Base-by-base conservation (phyloP, 2,329 filamentous ascomycete species). In the Fusarium globosum region DNA sequence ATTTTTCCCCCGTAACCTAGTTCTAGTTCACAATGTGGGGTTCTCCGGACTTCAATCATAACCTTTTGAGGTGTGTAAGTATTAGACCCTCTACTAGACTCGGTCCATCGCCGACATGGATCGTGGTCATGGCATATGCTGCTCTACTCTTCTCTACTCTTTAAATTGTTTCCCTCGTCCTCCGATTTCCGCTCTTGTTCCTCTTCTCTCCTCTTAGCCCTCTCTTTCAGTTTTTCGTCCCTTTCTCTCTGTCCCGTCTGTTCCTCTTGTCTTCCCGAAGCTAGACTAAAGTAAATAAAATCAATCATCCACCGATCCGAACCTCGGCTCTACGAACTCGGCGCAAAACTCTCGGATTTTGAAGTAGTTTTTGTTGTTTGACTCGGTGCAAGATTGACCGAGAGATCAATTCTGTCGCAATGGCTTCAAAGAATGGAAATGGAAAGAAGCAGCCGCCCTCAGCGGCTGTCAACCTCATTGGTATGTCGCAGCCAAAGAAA, bases 401-500 rank as follows among this genome's bases (percentile, higher is more conserved):
- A 51, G n/a, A 55, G 38, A 65, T 53, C 28, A 38, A 33, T 45
- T 68, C 42, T 9, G 56, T 71, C 69, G 74, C 69, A 71, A 84
- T 84, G 82, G 76, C 83, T 75, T 76, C 69, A 74, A 65, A 78
- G 77, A 61, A 67, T 38, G 60, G 70, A 53, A 78, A 80, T 61
- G 79, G 76, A 65, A 81, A 87, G 85, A 96, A 93, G 86, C 90
- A 92, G 86, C 93, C 94, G 78, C 90, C 95, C 68, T 95, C 95
- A 63, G 93, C 91, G 72, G 95, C 95, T 49, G 95, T 94, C 53
- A 98, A 98, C 84, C 85, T 98, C 79, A 95, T 98, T 79, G 94
- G 94, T 96, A 87, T 79, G 88, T 80, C 75, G 71, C 53, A 56
- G 18, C 6, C 36, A 41, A 57, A 13, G 26, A 36, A 21, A n/a